These are phyloP conservation scores for Paragyromitra xinjiangensis DNA, from an alignment of 495 filamentous ascomycete species.

Conservation along the genomic window DNA sequence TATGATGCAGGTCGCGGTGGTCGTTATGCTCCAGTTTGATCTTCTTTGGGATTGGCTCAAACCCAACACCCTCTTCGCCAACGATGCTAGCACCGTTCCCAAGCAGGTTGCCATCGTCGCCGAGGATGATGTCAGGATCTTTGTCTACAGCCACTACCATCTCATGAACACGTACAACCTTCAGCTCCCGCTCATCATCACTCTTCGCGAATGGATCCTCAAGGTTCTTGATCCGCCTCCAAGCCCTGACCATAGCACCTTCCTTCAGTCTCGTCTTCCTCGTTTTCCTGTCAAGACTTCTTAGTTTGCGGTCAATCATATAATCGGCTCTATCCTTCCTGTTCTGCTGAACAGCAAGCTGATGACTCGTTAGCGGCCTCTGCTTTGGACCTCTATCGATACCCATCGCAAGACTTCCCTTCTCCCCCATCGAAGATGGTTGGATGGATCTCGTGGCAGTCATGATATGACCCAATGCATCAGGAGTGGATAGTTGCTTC, in stretches of 20 bases:
- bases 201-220: constrained; percentile 79
- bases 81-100: constrained; percentile 30
- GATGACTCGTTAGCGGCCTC: constrained; percentile 89
- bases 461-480: constrained; percentile 48
- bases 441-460: constrained; percentile 56
- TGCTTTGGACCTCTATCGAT: constrained; percentile 64
- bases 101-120: constrained; percentile 55
- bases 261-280: constrained; percentile 68
- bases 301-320: constrained; percentile 78
- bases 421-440: constrained; percentile 61
- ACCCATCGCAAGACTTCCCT: constrained; percentile 62
- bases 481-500: constrained; percentile 48
- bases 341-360: constrained; percentile 89
- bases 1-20: constrained; percentile 30
- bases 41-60: constrained; percentile 47
- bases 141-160: constrained; percentile 20
- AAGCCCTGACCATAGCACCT: constrained; percentile 73
- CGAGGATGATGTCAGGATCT: constrained; percentile 24
- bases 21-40: constrained; percentile 49
- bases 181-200: constrained; percentile 70
- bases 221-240: constrained; percentile 72
- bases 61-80: constrained; percentile 23
- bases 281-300: constrained; percentile 68
- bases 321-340: constrained; percentile 87
- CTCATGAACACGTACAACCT: constrained; percentile 38